Percentiles rank a stretch among this genome's conserved stretches.
These are phyloP conservation scores for Gamsiella multidivaricata DNA, from an alignment of 192 early-diverging fungal species.

Conservation along the genomic window DNA sequence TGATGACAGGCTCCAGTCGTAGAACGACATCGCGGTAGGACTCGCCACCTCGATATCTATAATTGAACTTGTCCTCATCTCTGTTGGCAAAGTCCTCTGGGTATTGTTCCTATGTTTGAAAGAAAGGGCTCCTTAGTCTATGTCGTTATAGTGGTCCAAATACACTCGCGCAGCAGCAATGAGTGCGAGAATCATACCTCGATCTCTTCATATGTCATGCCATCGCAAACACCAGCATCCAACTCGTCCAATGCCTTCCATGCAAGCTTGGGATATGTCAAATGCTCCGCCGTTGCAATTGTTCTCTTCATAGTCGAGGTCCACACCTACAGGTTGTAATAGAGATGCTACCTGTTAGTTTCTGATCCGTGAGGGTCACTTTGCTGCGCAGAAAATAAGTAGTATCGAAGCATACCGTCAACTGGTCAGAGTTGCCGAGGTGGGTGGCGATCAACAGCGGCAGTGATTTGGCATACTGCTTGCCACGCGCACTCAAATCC, in stretches of 20 bases:
- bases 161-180: too few relatives aligned
- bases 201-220: constrained; percentile 99
- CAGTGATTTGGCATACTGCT: constrained; percentile 84
- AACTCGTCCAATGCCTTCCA: constrained; percentile 99
- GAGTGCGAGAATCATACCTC: constrained; percentile 64
- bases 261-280: constrained; percentile 89
- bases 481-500: constrained; percentile 85
- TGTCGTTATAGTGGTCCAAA: neutral
- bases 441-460: constrained; percentile 83
- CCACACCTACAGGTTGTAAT: constrained; percentile 92
- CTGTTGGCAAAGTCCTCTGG: constrained; percentile 95
- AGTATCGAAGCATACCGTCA: constrained; percentile 63
- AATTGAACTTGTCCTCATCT: constrained; percentile 97
- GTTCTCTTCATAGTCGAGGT: constrained; percentile 96
- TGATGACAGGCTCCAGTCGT: constrained; percentile 96
- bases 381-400: neutral
- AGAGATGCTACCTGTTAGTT: too few relatives aligned
- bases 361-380: too few relatives aligned
- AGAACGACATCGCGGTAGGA: constrained; percentile 97
- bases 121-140: too few relatives aligned
- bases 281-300: constrained; percentile 82
- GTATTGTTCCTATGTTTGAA: constrained; percentile 69
- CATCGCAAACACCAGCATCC: constrained; percentile 97
- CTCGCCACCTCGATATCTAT: constrained; percentile 85
- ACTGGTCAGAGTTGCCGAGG: constrained; percentile 73